Evolutionary conservation across 1,284 basidiomycete species (phyloP), one percentile per base, ranked within the genome.

Genomic region (Ceratorhiza oryzae-sativae): DNA sequence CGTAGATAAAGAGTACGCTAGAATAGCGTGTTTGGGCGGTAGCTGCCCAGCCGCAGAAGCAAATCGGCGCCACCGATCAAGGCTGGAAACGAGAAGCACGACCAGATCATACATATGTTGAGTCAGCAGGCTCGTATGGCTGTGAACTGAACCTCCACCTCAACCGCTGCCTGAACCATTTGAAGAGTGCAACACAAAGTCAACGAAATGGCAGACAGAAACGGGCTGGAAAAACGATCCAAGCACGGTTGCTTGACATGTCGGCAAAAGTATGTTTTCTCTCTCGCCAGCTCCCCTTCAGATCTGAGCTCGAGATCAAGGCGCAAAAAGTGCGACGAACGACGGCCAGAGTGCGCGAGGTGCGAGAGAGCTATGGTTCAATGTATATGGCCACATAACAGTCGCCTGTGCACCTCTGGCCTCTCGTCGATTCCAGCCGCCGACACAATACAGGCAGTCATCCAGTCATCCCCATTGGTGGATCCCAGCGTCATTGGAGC

Each of bases 321-420:
- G 20, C 59, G 59, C 59, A 61, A 61, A 45, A 61, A 61, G 39
- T 61, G 59, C 20, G 59, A 61, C 36, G 59, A 61, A n/a, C n/a
- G 42, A 25, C 36, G 59, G 20, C 59, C 59, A 25, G 18, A 30
- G 9, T 61, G 59, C 34, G 42, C 39, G 9, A 36, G 34, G 20
- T 61, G 59, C 23, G 59, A 61, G 12, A 10, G 41, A 8, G 45
- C 59, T 23, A 2, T 42, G 10, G 42, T 39, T 25, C 59, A 45
- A 9, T 61, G 59, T n/a, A 8, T 25, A 20, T 61, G 59, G 59
- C 56, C 56, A 18, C 42, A 18, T 18, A 18, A 12, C 9, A 8
- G 42, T 18, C n/a, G n/a, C 18, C 9, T 45, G 18, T 45, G 30
- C 5, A 27, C 39, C 56, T 36, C 30, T 30, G 49, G 30, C 23